Evolutionary conservation across 306 rosid genomes (phyloP), one percentile per base, ranked within the genome.

Genomic region (Cyamopsis tetragonoloba): DNA sequence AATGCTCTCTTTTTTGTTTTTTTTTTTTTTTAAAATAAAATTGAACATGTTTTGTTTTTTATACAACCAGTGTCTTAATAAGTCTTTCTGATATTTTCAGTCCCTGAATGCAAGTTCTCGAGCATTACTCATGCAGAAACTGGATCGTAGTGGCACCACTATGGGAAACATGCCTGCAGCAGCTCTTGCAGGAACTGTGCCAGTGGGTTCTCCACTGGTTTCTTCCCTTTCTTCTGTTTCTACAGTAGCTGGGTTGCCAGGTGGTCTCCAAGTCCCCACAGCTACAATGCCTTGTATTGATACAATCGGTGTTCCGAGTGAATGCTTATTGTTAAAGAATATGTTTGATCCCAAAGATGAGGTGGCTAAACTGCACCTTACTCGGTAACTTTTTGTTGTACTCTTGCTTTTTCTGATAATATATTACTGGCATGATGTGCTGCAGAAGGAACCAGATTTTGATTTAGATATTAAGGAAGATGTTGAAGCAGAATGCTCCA

Each of bases 291-390:
- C 80, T 30, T 46, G 79, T 22, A 37, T 90, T 57, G 91, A 87
- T 68, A 81, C 96, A 26, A 71, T 85, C 37, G 97, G 99, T 31
- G 78, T 74, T 82, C 96, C 97, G 68, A 90, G 99, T 65, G 91
- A 88, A 85, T 93, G 97, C 69, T 83, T 93, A 79, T 68, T 80
- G 68, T 72, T 93, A 37, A 90, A 82, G 66, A 87, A 93, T 74
- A 93, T 93, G 97, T 93, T 93, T 75, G 99, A 93, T 82, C 96
- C 99, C 32, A 77, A 79, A 35, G 71, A 75, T 37, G 99, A 93
- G 97, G 99, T 93, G 70, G 71, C 68, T 81, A 51, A 39, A 55
- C 24, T 13, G 47, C 24, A 7, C 63, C 51, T 59, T 31, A 12
- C 26, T 19, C 35, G 14, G 14, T 32, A 20, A 18, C 22, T 61